Base-by-base conservation (phyloP, 1,284 basidiomycete species). In the Tetrapyrgos nigripes region DNA sequence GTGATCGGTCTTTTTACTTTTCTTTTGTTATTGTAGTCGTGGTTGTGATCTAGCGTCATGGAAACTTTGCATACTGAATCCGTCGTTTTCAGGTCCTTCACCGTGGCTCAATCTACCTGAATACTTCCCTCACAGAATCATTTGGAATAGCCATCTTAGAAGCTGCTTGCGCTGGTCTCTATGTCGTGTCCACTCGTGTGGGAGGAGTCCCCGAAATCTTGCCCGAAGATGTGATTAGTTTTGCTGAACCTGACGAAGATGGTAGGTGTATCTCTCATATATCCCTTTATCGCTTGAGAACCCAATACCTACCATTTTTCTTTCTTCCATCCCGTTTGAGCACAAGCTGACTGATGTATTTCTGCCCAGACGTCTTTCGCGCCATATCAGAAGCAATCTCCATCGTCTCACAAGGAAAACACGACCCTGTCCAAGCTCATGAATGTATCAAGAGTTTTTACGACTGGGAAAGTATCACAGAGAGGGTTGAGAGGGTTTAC, bases 101-200 rank as follows among this genome's bases (percentile, higher is more conserved):
- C 8, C 84, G 88, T 50, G 96, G 96, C 0, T 83, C 94, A 9
- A 96, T 99, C 62, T 98, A 94, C 75, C 83, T 99, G 77, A 97
- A 97, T 71, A 97, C 97, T 0, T 96, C 94, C 0, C 82, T 99
- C 21, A 99, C 97, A 0, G 97, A 99, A 73, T 87, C 97, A 0
- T 99, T 99, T 68, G 97, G 97, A 0, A 99, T 97, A 63, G 92
- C 92, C 8, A 95, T 97, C 64, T 84, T 99, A 50, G 97, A 99
- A 79, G 97, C 97, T 0, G 97, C 97, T 0, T 96, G 92, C 64
- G 87, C 94, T 0, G 97, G 97, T 0, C 80, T 99, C 9, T 97
- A 97, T 68, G 92, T 98, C 37, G 97, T 99, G 33, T 91, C 91
- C 17, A 99, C 97, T 0, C 85, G 89, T 31, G 97, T 99, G 0